phyloP scores from a whole-genome alignment of 1,139 yeast genomes.

The Eremothecium gossypii region DNA sequence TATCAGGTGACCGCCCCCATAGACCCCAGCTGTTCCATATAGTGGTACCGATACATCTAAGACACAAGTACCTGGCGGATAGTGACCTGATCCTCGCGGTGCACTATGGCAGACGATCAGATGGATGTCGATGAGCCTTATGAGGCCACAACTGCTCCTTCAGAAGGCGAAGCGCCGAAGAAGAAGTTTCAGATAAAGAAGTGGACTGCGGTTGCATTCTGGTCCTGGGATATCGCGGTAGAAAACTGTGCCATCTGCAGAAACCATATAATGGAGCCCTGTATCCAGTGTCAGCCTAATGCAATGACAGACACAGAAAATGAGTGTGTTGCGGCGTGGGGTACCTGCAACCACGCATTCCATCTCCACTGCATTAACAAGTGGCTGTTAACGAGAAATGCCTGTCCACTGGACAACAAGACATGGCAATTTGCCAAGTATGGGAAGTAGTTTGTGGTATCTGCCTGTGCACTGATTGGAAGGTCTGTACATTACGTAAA shows the following conservation, averaged over 20 bases:
- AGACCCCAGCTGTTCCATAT: too few relatives aligned
- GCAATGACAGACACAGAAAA: constrained; percentile 58
- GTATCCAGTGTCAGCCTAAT: constrained; percentile 93
- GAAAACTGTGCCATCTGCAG: constrained; percentile 98
- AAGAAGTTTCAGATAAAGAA: constrained; percentile 63
- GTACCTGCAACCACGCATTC: constrained; percentile 61
- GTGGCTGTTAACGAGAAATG: constrained; percentile 95
- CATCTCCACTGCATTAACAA: constrained; percentile 82
- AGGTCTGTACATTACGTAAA: constrained; percentile 3
- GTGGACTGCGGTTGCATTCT: constrained; percentile 98
- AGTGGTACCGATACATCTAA: too few relatives aligned
- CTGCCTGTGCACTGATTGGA: background rate
- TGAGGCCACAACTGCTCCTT: background rate
- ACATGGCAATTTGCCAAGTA: constrained; percentile 88
- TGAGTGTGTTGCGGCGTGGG: constrained; percentile 97
- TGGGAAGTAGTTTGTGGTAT: constrained; percentile 36
- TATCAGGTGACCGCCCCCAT: too few relatives aligned
- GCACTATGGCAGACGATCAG: constrained; percentile 7
- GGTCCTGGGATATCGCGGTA: constrained; percentile 98
- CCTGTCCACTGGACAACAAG: constrained; percentile 92
- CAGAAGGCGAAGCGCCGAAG: constrained; percentile 8
- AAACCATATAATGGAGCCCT: constrained; percentile 96
- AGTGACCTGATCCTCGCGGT: background rate
- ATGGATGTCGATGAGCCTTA: constrained; percentile 7
- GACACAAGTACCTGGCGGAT: too few relatives aligned